A percentile compares a stretch with the other conserved stretches of the same genome.
Evolutionary conservation across 2,329 filamentous ascomycete genomes (phyloP).

Genomic region (Sporothrix variecibatus): DNA sequence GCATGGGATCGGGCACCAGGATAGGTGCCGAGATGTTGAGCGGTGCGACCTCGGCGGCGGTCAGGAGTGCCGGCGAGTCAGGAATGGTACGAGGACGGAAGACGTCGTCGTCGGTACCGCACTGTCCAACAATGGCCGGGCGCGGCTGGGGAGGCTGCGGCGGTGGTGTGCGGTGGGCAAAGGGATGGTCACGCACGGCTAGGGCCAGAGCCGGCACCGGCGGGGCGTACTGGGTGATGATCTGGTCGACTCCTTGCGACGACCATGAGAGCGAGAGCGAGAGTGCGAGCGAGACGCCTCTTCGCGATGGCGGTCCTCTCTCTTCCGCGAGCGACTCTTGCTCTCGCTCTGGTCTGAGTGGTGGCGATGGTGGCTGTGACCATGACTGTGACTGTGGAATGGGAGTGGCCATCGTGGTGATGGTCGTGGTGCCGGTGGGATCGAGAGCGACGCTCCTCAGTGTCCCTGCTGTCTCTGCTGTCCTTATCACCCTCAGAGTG

Average conservation of each 20-base stretch:
- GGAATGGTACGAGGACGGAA: conserved; percentile 30
- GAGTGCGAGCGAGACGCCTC: conserved; percentile 23
- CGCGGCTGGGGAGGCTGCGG: conserved; percentile 26
- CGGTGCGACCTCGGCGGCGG: conserved; percentile 26
- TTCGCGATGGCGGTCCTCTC: not conserved
- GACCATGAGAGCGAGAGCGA: conserved; percentile 15
- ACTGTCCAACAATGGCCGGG: conserved; percentile 15
- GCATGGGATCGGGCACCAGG: conserved; percentile 50
- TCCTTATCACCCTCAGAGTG: conserved; percentile 38
- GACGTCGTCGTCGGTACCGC: conserved; percentile 25
- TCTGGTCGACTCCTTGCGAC: conserved; percentile 21
- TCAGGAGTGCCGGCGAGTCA: conserved; percentile 25
- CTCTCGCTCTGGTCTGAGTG: conserved; percentile 30
- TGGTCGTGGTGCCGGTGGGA: conserved; percentile 30
- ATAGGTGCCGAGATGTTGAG: conserved; percentile 54
- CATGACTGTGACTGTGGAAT: conserved; percentile 32
- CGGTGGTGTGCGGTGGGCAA: conserved; percentile 29
- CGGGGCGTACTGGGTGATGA: conserved; percentile 15
- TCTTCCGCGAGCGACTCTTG: conserved; percentile 23
- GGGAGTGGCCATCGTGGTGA: conserved; percentile 29
- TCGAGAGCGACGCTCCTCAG: conserved; percentile 30
- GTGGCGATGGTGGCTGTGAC: conserved; percentile 29
- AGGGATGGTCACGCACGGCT: conserved; percentile 25
- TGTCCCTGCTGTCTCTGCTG: conserved; percentile 33
- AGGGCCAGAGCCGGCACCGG: not conserved